Evolutionary conservation across 257 asterid genomes (phyloP), one percentile per base, ranked within the genome.

Genomic region (Nicotiana tomentosiformis): DNA sequence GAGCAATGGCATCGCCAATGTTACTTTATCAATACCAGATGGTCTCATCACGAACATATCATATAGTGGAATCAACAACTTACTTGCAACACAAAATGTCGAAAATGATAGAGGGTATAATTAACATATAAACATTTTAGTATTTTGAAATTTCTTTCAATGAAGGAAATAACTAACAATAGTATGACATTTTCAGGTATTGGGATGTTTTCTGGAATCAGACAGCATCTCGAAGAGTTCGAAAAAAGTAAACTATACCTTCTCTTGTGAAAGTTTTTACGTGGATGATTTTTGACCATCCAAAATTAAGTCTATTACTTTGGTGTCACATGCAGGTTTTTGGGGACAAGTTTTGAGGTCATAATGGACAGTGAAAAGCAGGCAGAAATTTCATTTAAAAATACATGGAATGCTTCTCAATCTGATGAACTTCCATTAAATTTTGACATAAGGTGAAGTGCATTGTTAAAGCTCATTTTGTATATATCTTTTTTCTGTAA

Each of bases 141-240:
- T 16, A 32, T 32, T 32, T 16, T 16, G 7, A 32, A 77, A 18
- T 30, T 29, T 56, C 10, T 11, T 11, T 30, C 51, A 10, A 57
- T 62, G 51, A 35, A 10, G 18, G 60, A 17, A 9, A 57, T 61
- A 30, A 78, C 15, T 68, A 26, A 10, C n/a, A 12, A 7, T 12
- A 17, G 8, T 32, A 65, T 26, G 62, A 1, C 62, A 49, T 82
- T 83, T 88, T 60, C 58, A 95, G 98, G 86, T 95, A 95, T 43
- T 95, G 98, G 98, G 98, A 95, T 53, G 83, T 95, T 79, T 90
- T 89, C 70, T 95, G 97, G 97, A 88, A 87, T 85, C 61, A 77
- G 8, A 81, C 89, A 4, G 89, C 82, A 12, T 87, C 78, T 1
- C 30, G 30, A n/a, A 90, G 80, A 74, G 39, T 61, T 37, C 43